Evolutionary conservation across 176 grass and related monocot genomes (phyloP).

Genomic region (Raddia distichophylla): DNA sequence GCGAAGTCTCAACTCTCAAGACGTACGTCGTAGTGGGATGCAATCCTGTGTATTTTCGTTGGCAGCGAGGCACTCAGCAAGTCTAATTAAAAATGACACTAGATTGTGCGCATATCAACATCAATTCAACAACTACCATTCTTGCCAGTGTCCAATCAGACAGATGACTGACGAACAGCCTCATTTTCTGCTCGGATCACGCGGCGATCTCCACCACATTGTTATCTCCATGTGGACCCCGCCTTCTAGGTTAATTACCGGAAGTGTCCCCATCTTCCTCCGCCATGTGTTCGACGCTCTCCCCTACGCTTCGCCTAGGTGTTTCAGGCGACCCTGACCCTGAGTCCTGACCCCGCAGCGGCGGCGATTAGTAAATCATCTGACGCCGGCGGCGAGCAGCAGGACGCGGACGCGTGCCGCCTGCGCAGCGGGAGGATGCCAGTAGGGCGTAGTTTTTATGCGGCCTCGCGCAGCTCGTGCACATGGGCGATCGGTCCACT

Average conservation of each 20-base stretch:
- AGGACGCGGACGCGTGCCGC: neutral
- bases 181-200: slow-evolving; percentile 43
- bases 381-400: neutral
- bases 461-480: slow-evolving; percentile 39
- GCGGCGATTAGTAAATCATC: slow-evolving; percentile 6
- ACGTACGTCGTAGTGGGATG: no score
- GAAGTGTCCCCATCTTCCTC: neutral
- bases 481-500: neutral
- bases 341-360: slow-evolving; percentile 13
- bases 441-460: neutral
- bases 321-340: neutral
- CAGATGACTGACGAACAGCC: neutral
- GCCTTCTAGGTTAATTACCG: neutral
- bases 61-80: no score
- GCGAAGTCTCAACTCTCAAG: no score
- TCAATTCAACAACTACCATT: no score
- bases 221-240: neutral
- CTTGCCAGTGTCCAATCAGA: no score
- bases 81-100: no score
- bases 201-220: neutral
- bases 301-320: neutral
- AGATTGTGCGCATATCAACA: no score
- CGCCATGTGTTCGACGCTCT: neutral
- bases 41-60: no score
- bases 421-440: neutral